These are phyloP conservation scores for Colletotrichum gigasporum DNA, from an alignment of 2,329 filamentous ascomycete species.

Conservation along the genomic window DNA sequence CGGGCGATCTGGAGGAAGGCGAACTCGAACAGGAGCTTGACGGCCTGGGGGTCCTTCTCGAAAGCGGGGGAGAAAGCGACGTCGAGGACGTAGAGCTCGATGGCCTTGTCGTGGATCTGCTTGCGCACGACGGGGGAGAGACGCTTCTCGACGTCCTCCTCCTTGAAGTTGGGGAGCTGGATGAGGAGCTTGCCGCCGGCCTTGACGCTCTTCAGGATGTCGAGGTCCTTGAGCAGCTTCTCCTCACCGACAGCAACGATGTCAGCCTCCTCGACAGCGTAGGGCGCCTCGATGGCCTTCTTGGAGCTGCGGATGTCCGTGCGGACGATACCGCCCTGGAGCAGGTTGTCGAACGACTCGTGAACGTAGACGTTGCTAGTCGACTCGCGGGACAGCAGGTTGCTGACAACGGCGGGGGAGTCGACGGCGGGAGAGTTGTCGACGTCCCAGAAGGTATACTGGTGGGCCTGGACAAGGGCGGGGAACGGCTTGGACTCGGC, in stretches of 20 bases:
- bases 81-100: constrained; percentile 81
- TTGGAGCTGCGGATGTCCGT: constrained; percentile 87
- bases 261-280: constrained; percentile 81
- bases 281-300: constrained; percentile 86
- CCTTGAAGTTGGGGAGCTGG: constrained; percentile 81
- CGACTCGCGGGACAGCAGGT: constrained; percentile 75
- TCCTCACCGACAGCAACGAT: constrained; percentile 81
- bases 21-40: constrained; percentile 78
- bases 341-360: constrained; percentile 72
- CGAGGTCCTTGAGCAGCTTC: constrained; percentile 78
- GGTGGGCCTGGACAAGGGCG: constrained; percentile 69
- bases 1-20: constrained; percentile 84
- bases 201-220: constrained; percentile 77
- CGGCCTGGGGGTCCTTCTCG: constrained; percentile 68
- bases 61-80: constrained; percentile 72
- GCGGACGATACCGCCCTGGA: constrained; percentile 80
- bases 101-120: constrained; percentile 73
- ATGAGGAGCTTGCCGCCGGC: constrained; percentile 77
- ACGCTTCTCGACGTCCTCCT: constrained; percentile 90
- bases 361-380: constrained; percentile 69
- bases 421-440: constrained; percentile 76
- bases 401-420: constrained; percentile 70
- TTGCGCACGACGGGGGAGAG: constrained; percentile 77
- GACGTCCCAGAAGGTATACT: constrained; percentile 94
- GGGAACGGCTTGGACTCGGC: constrained; percentile 52